A percentile compares a stretch with the other conserved stretches of the same genome.
phyloP scores from a whole-genome alignment of 1,284 basidiomycete genomes.

The Heliocybe sulcata region DNA sequence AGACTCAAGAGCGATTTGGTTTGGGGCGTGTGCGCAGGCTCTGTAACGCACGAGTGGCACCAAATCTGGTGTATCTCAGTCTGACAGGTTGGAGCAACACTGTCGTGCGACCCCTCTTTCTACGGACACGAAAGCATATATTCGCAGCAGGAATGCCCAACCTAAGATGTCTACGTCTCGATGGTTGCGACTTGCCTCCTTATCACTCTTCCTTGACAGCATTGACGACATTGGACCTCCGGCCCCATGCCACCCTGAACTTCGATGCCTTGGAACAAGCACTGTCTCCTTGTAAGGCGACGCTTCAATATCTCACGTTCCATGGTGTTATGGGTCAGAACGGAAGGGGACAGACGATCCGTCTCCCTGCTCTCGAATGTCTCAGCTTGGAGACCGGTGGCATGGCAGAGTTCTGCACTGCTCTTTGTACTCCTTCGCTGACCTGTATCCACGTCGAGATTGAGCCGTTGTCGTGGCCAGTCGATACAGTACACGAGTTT shows the following conservation, averaged over 20 bases:
- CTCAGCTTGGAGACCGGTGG: too few relatives aligned
- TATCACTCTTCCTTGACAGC: not conserved
- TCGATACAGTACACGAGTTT: too few relatives aligned
- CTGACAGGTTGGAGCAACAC: not conserved
- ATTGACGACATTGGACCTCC: not conserved
- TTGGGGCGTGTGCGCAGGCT: not conserved
- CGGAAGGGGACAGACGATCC: too few relatives aligned
- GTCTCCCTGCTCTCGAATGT: too few relatives aligned
- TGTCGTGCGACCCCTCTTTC: not conserved
- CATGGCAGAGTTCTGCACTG: too few relatives aligned
- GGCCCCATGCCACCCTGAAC: not conserved
- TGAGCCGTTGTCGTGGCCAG: too few relatives aligned
- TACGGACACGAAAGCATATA: not conserved
- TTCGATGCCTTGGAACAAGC: too few relatives aligned
- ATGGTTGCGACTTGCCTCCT: not conserved
- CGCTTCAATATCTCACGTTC: too few relatives aligned
- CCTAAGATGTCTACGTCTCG: not conserved
- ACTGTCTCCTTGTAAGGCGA: too few relatives aligned
- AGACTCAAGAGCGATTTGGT: not conserved
- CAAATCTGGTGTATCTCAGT: not conserved
- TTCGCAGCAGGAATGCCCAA: not conserved
- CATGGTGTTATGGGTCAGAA: too few relatives aligned
- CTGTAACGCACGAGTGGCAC: not conserved
- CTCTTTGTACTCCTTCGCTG: too few relatives aligned
- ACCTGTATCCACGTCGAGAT: too few relatives aligned